Evolutionary conservation across 257 asterid species (phyloP), one percentile per base, ranked within the genome.

Genomic region (Verbascum thapsus): DNA sequence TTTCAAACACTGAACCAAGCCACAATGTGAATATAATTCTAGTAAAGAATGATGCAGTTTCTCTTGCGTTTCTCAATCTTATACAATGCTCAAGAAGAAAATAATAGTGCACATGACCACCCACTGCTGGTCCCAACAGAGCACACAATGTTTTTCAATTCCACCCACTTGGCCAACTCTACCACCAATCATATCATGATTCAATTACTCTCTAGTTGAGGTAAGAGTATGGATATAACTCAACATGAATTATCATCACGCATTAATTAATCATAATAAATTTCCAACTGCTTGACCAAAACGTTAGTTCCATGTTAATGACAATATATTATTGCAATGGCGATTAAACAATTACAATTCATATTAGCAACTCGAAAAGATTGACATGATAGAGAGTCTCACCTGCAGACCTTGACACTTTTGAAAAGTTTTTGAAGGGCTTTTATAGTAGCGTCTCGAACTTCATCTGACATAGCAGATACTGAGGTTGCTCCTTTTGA

Each of bases 321-420:
- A 52, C 16, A 54, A 37, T 3, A 56, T 5, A n/a, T 7, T 43
- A 12, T 19, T 16, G 71, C 53, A 37, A 11, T 20, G 8, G 34
- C 17, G 32, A 50, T 59, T 20, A 22, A 23, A n/a, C 32, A 44
- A 19, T 32, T 4, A 51, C 15, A 49, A 38, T 10, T 40, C 23
- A 18, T 26, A 62, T 18, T 4, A 56, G 61, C 10, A 35, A 44
- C 16, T 13, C 52, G 56, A 64, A 61, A 42, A 42, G 30, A 59
- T 12, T 39, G 26, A 16, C 42, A 43, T 45, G 39, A 39, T 10
- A 30, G 16, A 76, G 73, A 4, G 15, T 15, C 76, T 80, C 70
- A 90, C 99, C 97, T 85, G 88, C 96, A 92, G 82, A 82, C 87
- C 78, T 85, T 90, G 67, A 71, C 73, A 57, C 17, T 59, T 67